Evolutionary conservation across 371 early-diverging fungal genomes (phyloP), one percentile per base, ranked within the genome.

Genomic region (Mucor indicus): DNA sequence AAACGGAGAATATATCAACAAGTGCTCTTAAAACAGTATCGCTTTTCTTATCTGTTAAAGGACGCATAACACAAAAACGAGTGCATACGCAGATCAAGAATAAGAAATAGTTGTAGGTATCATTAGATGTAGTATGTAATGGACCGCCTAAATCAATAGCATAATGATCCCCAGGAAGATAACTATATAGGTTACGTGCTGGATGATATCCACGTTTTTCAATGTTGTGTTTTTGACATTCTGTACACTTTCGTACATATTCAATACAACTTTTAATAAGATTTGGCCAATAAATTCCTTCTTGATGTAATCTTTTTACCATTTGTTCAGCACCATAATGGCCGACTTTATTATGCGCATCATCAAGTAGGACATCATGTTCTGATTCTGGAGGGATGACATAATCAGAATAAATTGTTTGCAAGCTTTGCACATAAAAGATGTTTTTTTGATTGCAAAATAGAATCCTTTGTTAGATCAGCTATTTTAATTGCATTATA

Each of bases 271-370:
- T n/a, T 11, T 33, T 9, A 9, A 9, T 33, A 4, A 33, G 5
- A 33, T 33, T 33, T 4, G 35, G n/a, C 35, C 35, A 33, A 33
- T 33, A 15, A n/a, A 33, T 33, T 0, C 48, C 45, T 9, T 54
- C 22, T 6, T 48, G 40, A 7, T 33, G 44, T 0, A 55, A 2
- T 0, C 23, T 7, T 38, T 41, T 33, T 0, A 55, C 55, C 3
- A 58, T 57, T 1, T 33, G 19, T 21, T 50, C 48, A 15, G 49
- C 45, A 23, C 55, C 59, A 37, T 38, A 54, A 40, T 58, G 55
- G 0, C 64, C 53, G 11, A 47, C 15, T 11, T 16, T 13, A n/a
- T 55, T 33, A n/a, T 44, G 55, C n/a, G 33, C 27, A 17, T 36
- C 44, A 7, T 40, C 6, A 17, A 63, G 12, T 8, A 57, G 38